phyloP scores from a whole-genome alignment of 768 basidiomycete genomes.

The Kwoniella bestiolae region DNA sequence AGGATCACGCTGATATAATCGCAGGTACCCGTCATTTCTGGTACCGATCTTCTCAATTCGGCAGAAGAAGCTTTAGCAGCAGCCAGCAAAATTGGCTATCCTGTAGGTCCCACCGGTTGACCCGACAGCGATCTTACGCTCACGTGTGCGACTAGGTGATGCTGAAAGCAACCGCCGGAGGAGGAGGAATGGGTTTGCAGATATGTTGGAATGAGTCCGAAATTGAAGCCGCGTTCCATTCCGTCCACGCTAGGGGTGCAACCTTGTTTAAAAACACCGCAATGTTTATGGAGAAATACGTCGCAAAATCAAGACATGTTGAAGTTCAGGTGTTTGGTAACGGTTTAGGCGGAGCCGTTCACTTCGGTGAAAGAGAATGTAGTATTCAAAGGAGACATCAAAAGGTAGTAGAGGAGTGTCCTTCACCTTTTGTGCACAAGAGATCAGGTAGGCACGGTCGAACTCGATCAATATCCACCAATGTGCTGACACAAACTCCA shows the following conservation, averaged over 20 bases:
- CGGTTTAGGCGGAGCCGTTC: slow-evolving; percentile 63
- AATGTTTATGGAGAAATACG: slow-evolving; percentile 68
- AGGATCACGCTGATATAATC: neutral
- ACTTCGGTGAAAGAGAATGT: slow-evolving; percentile 74
- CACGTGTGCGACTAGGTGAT: slow-evolving; percentile 58
- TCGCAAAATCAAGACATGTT: slow-evolving; percentile 66
- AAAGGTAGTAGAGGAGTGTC: slow-evolving; percentile 73
- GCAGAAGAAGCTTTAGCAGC: slow-evolving; percentile 60
- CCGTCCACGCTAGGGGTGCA: slow-evolving; percentile 52
- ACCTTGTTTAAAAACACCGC: slow-evolving; percentile 63
- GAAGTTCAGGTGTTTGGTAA: slow-evolving; percentile 71
- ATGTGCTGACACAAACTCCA: slow-evolving; percentile 32
- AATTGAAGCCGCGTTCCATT: slow-evolving; percentile 33
- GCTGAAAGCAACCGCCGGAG: slow-evolving; percentile 71
- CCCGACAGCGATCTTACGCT: neutral
- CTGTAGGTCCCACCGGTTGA: slow-evolving; percentile 49
- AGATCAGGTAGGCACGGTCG: slow-evolving; percentile 60
- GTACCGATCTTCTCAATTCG: slow-evolving; percentile 62
- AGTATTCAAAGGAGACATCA: slow-evolving; percentile 72
- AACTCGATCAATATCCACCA: neutral
- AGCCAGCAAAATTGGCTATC: slow-evolving; percentile 63
- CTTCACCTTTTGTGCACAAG: slow-evolving; percentile 65
- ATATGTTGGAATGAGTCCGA: slow-evolving; percentile 59
- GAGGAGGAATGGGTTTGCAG: slow-evolving; percentile 71
- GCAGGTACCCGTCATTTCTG: slow-evolving; percentile 64